Percentiles rank a stretch among this genome's conserved stretches.
Evolutionary conservation across 2,329 filamentous ascomycete genomes (phyloP).

Genomic region (Niveomyces coronatus): DNA sequence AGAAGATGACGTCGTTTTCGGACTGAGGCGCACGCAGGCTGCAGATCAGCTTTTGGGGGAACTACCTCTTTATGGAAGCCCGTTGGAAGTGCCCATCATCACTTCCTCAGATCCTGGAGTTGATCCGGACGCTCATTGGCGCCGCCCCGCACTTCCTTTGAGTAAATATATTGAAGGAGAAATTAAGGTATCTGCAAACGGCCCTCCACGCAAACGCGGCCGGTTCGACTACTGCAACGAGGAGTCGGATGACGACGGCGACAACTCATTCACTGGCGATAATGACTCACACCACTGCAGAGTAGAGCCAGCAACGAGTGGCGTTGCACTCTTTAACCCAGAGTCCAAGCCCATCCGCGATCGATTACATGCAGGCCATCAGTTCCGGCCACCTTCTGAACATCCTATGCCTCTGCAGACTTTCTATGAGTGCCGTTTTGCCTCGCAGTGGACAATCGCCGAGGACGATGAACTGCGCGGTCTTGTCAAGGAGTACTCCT

Average conservation of each 20-base stretch:
- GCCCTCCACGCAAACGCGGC: conserved; percentile 64
- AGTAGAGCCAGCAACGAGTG: conserved; percentile 57
- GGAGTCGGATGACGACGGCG: conserved; percentile 50
- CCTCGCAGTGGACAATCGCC: conserved; percentile 82
- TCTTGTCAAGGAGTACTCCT: conserved; percentile 84
- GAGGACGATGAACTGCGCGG: conserved; percentile 85
- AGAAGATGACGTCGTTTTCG: conserved; percentile 72
- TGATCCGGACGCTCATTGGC: conserved; percentile 63
- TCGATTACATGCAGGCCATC: conserved; percentile 79
- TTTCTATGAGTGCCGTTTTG: conserved; percentile 79
- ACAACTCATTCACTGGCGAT: conserved; percentile 46
- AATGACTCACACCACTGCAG: conserved; percentile 34
- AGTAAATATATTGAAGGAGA: conserved; percentile 81
- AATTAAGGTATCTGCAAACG: conserved; percentile 56
- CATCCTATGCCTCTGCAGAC: conserved; percentile 79
- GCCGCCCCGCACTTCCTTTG: conserved; percentile 65
- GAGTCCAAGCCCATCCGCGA: conserved; percentile 87
- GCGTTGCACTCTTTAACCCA: conserved; percentile 80
- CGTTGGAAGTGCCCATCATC: conserved; percentile 47
- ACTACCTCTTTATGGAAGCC: conserved; percentile 67
- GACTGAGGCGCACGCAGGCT: conserved; percentile 61
- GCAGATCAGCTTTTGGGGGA: conserved; percentile 71
- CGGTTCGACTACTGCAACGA: conserved; percentile 75
- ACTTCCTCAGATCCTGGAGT: conserved; percentile 46
- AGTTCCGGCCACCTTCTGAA: conserved; percentile 87